Base-by-base conservation (phyloP, 164 flowering plant species). In the Vitis rupestris region DNA sequence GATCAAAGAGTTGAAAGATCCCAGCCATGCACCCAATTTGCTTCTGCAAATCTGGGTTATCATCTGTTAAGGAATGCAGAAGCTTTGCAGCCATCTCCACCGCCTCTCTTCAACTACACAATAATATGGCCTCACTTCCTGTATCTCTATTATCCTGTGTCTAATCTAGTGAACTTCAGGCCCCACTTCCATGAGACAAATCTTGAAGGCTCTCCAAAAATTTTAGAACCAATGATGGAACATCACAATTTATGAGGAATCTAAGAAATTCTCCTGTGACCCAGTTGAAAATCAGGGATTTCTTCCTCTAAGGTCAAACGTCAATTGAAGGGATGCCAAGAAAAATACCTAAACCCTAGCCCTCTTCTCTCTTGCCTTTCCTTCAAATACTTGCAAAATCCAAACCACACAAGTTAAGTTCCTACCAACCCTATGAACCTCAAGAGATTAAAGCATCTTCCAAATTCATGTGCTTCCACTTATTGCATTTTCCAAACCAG, bases 1-100 rank as follows among this genome's bases (percentile, higher is more conserved):
- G 85, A 67, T 88, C 93, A 64, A 88, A 85, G 67, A 83, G 27
- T 27, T 88, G 90, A 70, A 86, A 84, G 63, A 86, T 82, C 44
- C 90, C 93, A 30, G 78, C 82, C 89, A 86, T 86, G 70, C 90
- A 88, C 69, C 93, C 93, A 15, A 85, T 82, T 73, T 86, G 86
- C 84, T 83, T 88, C 78, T 80, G 86, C 83, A 86, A 72, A 82
- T 88, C 89, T 61, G 83, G 81, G 44, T 81, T 85, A 2, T 88
- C 90, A 80, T 88, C 90, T 44, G 87, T 81, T 47, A 85, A 76
- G 31, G 85, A 81, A 70, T 83, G 87, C 19, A 88, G 74, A 72
- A 85, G 73, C 72, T 82, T 83, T 61, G 90, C 90, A 65, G 88
- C 84, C 92, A 88, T 86, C 23, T 75, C 54, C 70, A 37, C 54